phyloP scores from a whole-genome alignment of 2,329 filamentous ascomycete species.

The Ophiostoma quercus region DNA sequence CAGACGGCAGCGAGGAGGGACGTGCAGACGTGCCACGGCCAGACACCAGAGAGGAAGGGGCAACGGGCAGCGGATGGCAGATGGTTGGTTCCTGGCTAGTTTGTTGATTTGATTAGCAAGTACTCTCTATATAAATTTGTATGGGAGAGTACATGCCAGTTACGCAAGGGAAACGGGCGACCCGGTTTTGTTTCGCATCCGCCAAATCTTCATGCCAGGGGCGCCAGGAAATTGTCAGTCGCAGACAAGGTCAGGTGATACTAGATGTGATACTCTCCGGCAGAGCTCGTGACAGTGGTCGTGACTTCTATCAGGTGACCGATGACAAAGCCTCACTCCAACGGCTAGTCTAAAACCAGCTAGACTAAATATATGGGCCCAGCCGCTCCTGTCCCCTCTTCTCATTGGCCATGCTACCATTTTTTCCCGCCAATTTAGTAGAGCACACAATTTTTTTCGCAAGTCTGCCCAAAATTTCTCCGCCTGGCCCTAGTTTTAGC shows the following conservation, averaged over 20 bases:
- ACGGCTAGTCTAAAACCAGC: neutral
- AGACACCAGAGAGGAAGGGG: conserved; percentile 16
- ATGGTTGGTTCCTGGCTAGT: conserved; percentile 7
- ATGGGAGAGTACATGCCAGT: conserved; percentile 17
- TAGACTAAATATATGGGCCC: neutral
- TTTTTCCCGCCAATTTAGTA: conserved; percentile 21
- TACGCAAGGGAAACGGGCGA: conserved; percentile 10
- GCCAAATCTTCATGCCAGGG: conserved; percentile 9
- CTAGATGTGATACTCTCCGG: neutral
- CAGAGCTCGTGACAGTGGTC: neutral
- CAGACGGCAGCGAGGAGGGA: neutral
- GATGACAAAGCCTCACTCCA: neutral
- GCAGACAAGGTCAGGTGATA: neutral
- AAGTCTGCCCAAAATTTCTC: neutral
- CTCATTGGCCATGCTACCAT: conserved; percentile 23
- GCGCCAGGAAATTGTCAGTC: neutral
- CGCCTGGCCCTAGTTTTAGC: conserved; percentile 25
- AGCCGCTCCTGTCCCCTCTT: neutral
- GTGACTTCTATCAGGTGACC: neutral
- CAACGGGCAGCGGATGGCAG: conserved; percentile 10
- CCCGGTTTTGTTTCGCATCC: conserved; percentile 18
- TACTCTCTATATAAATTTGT: conserved; percentile 18
- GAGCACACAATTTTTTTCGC: conserved; percentile 26
- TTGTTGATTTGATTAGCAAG: conserved; percentile 21
- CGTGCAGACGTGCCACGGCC: conserved; percentile 8